These are phyloP conservation scores for Penicillium parvum DNA, from an alignment of 495 filamentous ascomycete species.

Conservation along the genomic window DNA sequence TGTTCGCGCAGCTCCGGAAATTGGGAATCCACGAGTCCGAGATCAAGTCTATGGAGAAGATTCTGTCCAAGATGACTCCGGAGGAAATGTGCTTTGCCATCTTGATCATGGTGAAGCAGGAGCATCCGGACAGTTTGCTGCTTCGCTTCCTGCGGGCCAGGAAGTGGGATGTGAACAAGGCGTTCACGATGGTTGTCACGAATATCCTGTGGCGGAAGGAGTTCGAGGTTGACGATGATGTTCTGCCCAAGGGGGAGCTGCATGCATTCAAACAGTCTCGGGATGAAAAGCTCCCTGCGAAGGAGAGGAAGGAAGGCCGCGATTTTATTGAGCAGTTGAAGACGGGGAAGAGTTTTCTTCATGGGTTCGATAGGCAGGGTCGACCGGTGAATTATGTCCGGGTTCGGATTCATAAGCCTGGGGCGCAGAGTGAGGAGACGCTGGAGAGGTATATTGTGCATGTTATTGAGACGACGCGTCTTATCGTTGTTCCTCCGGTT, in stretches of 20 bases:
- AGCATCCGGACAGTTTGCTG: constrained; percentile 75
- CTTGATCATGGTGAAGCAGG: constrained; percentile 27
- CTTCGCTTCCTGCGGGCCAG: constrained; percentile 79
- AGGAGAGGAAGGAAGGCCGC: constrained; percentile 55
- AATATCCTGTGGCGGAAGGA: constrained; percentile 84
- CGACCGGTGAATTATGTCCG: constrained; percentile 78
- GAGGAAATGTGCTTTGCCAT: constrained; percentile 25
- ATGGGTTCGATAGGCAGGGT: constrained; percentile 73
- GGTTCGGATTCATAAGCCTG: constrained; percentile 68
- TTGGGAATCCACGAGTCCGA: constrained; percentile 19
- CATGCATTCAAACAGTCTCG: constrained; percentile 53
- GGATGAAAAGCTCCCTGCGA: constrained; percentile 39
- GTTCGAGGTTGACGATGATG: constrained; percentile 73
- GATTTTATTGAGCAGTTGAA: constrained; percentile 78
- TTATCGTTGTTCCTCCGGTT: constrained; percentile 65
- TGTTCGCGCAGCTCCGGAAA: constrained; percentile 17
- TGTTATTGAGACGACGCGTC: constrained; percentile 74
- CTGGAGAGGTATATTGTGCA: constrained; percentile 83
- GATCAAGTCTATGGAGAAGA: constrained; percentile 18
- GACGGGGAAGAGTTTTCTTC: constrained; percentile 83
- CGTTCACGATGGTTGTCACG: constrained; percentile 80
- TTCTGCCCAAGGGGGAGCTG: constrained; percentile 68
- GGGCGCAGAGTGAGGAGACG: constrained; percentile 72
- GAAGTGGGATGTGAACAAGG: constrained; percentile 87
- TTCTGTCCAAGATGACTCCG: constrained; percentile 19